Conservation (phyloP, 2,329 filamentous ascomycete species). For the Thielaviopsis punctulata region DNA sequence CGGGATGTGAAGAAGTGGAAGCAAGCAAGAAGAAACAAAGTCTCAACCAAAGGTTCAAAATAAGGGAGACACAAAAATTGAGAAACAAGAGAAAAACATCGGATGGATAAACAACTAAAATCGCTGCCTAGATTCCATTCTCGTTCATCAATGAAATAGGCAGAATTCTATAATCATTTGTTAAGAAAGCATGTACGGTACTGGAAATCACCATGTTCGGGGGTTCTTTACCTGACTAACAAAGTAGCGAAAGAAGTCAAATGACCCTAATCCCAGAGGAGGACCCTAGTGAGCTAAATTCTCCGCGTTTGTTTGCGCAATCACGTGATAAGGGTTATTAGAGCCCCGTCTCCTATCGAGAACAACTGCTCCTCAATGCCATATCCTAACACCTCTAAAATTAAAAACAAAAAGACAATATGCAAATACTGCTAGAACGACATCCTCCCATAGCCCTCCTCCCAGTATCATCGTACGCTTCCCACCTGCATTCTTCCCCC, state of each 20-base stretch:
- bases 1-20: too few relatives aligned
- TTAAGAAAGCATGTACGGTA: not conserved
- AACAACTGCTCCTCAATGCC: too few relatives aligned
- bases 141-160: constrained; percentile 9
- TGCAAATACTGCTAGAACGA: not conserved
- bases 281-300: too few relatives aligned
- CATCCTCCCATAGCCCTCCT: not conserved
- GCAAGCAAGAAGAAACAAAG: not conserved
- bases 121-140: not conserved
- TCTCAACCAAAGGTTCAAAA: not conserved
- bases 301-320: too few relatives aligned
- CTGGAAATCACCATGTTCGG: too few relatives aligned
- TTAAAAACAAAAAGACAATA: not conserved
- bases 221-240: too few relatives aligned
- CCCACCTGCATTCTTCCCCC: not conserved
- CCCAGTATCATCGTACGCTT: not conserved
- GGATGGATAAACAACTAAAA: not conserved
- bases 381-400: not conserved
- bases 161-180: not conserved
- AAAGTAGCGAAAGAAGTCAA: too few relatives aligned
- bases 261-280: too few relatives aligned
- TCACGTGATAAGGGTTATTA: too few relatives aligned
- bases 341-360: too few relatives aligned
- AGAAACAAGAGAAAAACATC: not conserved
- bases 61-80: not conserved